phyloP scores from a whole-genome alignment of 2,329 filamentous ascomycete species.

The Daldinia sp. region DNA sequence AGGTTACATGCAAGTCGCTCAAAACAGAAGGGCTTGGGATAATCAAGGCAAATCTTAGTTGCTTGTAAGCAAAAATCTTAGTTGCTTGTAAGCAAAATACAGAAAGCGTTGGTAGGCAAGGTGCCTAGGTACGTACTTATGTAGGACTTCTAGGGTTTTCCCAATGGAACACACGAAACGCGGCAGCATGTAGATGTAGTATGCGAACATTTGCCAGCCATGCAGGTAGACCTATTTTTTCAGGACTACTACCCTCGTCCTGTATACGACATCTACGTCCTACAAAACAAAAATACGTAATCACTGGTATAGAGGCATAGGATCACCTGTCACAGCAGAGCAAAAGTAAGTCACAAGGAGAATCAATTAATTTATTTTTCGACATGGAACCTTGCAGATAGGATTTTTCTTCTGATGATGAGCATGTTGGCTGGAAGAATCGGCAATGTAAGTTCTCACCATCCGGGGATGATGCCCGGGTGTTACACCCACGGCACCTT shows the following conservation, averaged over 20 bases:
- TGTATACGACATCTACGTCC: background rate
- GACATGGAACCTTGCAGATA: conserved; percentile 15
- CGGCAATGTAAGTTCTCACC: background rate
- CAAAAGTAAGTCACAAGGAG: conserved; percentile 1
- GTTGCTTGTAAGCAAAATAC: conserved; percentile 2
- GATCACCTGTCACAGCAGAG: conserved; percentile 2
- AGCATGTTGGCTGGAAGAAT: background rate
- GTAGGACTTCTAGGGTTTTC: background rate
- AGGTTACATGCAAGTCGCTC: background rate
- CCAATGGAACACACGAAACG: background rate
- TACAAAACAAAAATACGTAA: background rate
- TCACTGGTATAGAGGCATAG: background rate
- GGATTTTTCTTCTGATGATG: background rate
- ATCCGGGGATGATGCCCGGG: background rate
- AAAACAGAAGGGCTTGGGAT: background rate
- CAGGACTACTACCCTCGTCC: background rate
- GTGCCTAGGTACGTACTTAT: background rate
- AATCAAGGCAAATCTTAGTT: background rate
- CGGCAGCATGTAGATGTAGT: background rate
- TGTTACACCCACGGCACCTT: background rate
- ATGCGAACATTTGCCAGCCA: background rate
- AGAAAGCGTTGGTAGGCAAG: background rate
- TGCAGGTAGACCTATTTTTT: no score
- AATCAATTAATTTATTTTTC: conserved; percentile 25
- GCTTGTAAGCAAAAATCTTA: background rate